Conservation (phyloP, 1,284 basidiomycete species). For the Pseudozyma tsukubaensis region DNA sequence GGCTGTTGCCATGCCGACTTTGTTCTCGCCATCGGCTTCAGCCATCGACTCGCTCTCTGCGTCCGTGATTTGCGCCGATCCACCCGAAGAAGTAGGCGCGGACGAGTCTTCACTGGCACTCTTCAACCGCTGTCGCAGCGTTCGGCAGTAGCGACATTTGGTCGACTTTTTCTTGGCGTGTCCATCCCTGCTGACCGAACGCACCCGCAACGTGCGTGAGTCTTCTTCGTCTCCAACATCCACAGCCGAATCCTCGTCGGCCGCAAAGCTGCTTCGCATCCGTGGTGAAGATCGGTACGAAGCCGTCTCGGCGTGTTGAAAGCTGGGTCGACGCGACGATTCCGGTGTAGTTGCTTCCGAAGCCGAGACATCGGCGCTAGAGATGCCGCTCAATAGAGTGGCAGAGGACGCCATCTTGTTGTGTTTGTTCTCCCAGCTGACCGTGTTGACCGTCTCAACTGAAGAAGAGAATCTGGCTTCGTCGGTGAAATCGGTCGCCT, state of each 20-base stretch:
- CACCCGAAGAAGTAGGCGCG: slow-evolving; percentile 27
- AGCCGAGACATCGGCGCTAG: slow-evolving; percentile 34
- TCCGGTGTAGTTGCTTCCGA: slow-evolving; percentile 47
- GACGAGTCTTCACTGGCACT: slow-evolving; percentile 19
- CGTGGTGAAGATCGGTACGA: slow-evolving; percentile 19
- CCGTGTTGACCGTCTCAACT: slow-evolving; percentile 39
- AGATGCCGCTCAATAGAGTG: slow-evolving; percentile 18
- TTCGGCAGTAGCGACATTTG: slow-evolving; percentile 48
- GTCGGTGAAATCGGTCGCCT: slow-evolving; percentile 20
- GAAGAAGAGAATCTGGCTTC: slow-evolving; percentile 43
- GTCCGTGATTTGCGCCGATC: slow-evolving; percentile 45
- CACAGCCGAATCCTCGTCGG: slow-evolving; percentile 5
- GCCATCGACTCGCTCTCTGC: slow-evolving; percentile 23
- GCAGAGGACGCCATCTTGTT: slow-evolving; percentile 3
- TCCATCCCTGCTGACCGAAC: slow-evolving; percentile 41
- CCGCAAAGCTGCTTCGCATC: slow-evolving; percentile 16
- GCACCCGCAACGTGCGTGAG: slow-evolving; percentile 16
- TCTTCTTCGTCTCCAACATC: slow-evolving; percentile 37
- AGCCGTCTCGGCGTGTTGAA: slow-evolving; percentile 21
- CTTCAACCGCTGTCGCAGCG: slow-evolving; percentile 41
- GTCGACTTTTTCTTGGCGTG: slow-evolving; percentile 49
- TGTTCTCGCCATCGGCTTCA: not conserved
- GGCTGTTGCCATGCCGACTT: slow-evolving; percentile 1
- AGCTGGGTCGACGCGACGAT: slow-evolving; percentile 43
- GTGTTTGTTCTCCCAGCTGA: slow-evolving; percentile 26